phyloP scores from a whole-genome alignment of 768 basidiomycete species.

The Kwoniella pini region DNA sequence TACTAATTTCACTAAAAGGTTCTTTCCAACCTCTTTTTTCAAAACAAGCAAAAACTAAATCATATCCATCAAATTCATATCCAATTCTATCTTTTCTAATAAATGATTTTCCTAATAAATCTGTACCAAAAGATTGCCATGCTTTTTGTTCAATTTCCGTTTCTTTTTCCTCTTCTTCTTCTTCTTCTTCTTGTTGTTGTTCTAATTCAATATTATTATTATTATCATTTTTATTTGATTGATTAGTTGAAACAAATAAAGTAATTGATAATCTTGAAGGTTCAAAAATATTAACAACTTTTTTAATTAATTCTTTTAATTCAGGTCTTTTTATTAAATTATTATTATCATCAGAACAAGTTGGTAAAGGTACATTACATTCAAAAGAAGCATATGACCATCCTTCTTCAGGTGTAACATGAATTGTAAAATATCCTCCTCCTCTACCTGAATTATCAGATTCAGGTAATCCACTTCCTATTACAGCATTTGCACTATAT shows the following conservation, averaged over 20 bases:
- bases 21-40: constrained; percentile 46
- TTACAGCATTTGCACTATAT: constrained; percentile 88
- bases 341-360: constrained; percentile 36
- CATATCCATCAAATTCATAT: constrained; percentile 83
- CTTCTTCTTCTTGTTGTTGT: constrained; percentile 18
- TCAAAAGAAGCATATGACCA: constrained; percentile 99
- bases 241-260: constrained; percentile 73
- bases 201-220: neutral
- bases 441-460: constrained; percentile 19
- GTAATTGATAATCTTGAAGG: constrained; percentile 83
- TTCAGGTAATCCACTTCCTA: constrained; percentile 61
- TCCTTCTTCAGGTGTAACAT: constrained; percentile 95
- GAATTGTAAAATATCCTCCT: constrained; percentile 97
- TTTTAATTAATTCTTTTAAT: constrained; percentile 75
- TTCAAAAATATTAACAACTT: constrained; percentile 89
- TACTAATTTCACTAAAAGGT: neutral
- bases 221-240: constrained; percentile 13
- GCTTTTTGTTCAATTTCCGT: constrained; percentile 65
- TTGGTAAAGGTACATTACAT: constrained; percentile 77
- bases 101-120: constrained; percentile 59
- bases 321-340: constrained; percentile 60
- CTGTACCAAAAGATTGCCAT: constrained; percentile 60
- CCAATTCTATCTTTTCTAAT: constrained; percentile 93
- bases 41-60: constrained; percentile 54
- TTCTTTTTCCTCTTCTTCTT: constrained; percentile 39